phyloP scores from a whole-genome alignment of 129 eudicot species.

The Cynara cardunculus region DNA sequence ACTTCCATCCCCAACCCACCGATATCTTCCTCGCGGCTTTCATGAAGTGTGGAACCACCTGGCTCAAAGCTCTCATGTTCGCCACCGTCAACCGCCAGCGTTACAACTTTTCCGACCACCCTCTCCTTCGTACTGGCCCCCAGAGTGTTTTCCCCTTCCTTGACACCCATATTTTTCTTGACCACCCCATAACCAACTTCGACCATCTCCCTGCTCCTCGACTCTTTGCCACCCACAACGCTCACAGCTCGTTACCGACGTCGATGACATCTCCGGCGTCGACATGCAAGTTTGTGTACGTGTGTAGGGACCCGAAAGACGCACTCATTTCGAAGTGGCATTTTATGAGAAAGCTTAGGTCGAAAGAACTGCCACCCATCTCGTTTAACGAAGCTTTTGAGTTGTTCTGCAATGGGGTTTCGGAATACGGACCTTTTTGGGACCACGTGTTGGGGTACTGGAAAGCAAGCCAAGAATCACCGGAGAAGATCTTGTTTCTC shows the following conservation, averaged over 20 bases:
- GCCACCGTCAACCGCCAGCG: conserved; percentile 31
- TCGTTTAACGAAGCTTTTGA: conserved; percentile 21
- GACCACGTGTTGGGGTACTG: conserved; percentile 27
- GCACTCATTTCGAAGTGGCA: conserved; percentile 44
- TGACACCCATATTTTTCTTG: conserved; percentile 27
- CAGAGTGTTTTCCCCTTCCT: conserved; percentile 37
- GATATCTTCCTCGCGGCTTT: conserved; percentile 43
- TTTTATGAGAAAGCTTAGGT: conserved; percentile 32
- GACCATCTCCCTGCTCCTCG: conserved; percentile 19
- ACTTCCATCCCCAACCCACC: conserved; percentile 38
- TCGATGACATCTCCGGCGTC: conserved; percentile 26
- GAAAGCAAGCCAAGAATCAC: conserved; percentile 22
- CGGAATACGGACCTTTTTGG: conserved; percentile 33
- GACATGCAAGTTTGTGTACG: conserved; percentile 36
- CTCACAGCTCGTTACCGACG: conserved; percentile 25
- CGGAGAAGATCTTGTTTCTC: conserved; percentile 22
- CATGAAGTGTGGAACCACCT: conserved; percentile 58
- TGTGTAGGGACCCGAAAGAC: conserved; percentile 58
- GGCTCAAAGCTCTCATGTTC: conserved; percentile 54
- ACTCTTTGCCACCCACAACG: conserved; percentile 45
- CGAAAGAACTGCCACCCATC: conserved; percentile 12
- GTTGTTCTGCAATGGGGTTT: conserved; percentile 26
- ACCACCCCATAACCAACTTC: background rate
- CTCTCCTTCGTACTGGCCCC: conserved; percentile 38
- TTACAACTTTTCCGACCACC: conserved; percentile 31